These are phyloP conservation scores for Geotrichum fermentans DNA, from an alignment of 1,139 yeast species.

Conservation along the genomic window DNA sequence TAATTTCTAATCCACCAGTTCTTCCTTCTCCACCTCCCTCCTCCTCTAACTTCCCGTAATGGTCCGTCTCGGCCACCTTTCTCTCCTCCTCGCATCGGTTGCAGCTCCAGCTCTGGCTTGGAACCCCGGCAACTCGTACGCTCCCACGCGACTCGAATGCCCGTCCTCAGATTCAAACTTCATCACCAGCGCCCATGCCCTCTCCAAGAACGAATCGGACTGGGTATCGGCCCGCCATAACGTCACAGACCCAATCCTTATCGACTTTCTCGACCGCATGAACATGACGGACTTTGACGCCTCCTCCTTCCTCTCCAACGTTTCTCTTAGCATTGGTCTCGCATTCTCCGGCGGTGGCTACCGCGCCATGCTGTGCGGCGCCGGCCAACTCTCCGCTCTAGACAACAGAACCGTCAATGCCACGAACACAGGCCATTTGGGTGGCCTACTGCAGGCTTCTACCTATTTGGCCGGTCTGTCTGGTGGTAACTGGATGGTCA, in stretches of 20 bases:
- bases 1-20: too few species aligned
- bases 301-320: constrained; percentile 45
- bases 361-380: constrained; percentile 84
- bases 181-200: constrained; percentile 25
- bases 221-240: constrained; percentile 43
- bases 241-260: constrained; percentile 50
- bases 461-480: constrained; percentile 82
- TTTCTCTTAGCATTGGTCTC: constrained; percentile 54
- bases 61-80: too few species aligned
- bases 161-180: constrained; percentile 24
- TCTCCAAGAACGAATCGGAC: constrained; percentile 25
- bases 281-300: constrained; percentile 59
- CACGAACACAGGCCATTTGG: constrained; percentile 57
- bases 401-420: constrained; percentile 66
- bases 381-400: constrained; percentile 75
- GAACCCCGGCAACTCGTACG: constrained; percentile 24
- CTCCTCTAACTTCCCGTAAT: too few species aligned
- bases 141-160: constrained; percentile 31
- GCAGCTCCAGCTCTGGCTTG: constrained; percentile 39
- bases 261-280: constrained; percentile 52
- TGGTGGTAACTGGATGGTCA: constrained; percentile 88
- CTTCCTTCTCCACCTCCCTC: too few species aligned
- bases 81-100: too few species aligned
- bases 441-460: constrained; percentile 73
- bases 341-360: constrained; percentile 92